A percentile compares a stretch with the other conserved stretches of the same genome.
Conservation (phyloP, 1,139 yeast species). For the Suhomyces yuchorum region DNA sequence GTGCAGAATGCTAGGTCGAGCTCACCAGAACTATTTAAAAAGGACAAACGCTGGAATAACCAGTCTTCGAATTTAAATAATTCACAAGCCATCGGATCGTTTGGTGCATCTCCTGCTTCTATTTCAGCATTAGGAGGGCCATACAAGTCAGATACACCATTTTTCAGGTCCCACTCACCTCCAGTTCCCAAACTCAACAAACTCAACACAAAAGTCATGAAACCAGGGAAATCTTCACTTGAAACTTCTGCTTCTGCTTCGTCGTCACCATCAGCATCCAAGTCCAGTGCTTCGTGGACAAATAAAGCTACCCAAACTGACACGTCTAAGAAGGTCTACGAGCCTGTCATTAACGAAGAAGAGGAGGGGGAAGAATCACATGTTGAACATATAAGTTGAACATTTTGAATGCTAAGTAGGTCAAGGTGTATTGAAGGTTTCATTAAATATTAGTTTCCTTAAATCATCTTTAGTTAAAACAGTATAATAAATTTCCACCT, state of each 20-base stretch:
- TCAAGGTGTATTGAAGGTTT: neutral
- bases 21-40: conserved; percentile 25
- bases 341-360: conserved; percentile 32
- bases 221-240: conserved; percentile 13
- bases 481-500: neutral
- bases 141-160: conserved; percentile 14
- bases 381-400: neutral
- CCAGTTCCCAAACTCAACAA: conserved; percentile 33
- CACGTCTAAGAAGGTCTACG: conserved; percentile 16
- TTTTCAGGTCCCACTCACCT: conserved; percentile 36
- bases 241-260: conserved; percentile 4
- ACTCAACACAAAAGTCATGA: conserved; percentile 16
- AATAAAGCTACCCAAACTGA: conserved; percentile 11
- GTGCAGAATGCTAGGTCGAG: conserved; percentile 20
- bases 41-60: conserved; percentile 20
- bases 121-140: conserved; percentile 7
- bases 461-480: neutral
- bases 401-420: neutral
- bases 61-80: conserved; percentile 7
- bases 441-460: neutral
- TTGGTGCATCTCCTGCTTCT: neutral
- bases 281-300: conserved; percentile 3
- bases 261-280: neutral
- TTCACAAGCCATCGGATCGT: conserved; percentile 2
- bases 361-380: conserved; percentile 25